phyloP scores from a whole-genome alignment of 2,329 filamentous ascomycete genomes.

The Ceratocystiopsis brevicomis region DNA sequence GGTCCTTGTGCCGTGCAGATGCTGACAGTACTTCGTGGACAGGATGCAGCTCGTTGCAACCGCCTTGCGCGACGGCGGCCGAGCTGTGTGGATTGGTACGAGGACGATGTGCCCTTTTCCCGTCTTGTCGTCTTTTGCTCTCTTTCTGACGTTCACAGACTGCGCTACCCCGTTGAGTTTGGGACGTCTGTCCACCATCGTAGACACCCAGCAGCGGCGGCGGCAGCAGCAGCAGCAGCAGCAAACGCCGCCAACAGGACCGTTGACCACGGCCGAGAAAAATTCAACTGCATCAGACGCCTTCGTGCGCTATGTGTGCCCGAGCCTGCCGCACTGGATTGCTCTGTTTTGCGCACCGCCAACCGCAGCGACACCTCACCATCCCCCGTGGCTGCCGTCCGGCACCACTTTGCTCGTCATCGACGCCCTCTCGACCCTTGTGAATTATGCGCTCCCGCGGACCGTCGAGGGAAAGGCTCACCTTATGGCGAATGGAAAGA shows the following conservation, averaged over 20 bases:
- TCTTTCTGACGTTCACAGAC: conserved; percentile 13
- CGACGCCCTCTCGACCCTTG: conserved; percentile 57
- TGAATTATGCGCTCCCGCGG: conserved; percentile 61
- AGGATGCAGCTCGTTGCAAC: conserved; percentile 40
- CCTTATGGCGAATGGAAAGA: conserved; percentile 8
- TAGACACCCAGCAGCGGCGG: conserved; percentile 9
- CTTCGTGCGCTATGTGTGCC: conserved; percentile 30
- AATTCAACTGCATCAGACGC: conserved; percentile 1
- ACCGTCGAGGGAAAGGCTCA: conserved; percentile 12
- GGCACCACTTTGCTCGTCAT: conserved; percentile 53
- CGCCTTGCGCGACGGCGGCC: conserved; percentile 38
- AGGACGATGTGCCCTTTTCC: too few relatives aligned
- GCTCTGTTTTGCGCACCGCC: conserved; percentile 55
- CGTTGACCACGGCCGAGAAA: too few relatives aligned
- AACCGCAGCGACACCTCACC: conserved; percentile 24
- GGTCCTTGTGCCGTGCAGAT: not conserved
- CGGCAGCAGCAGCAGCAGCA: not conserved
- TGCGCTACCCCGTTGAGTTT: conserved; percentile 27
- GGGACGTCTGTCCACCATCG: conserved; percentile 16
- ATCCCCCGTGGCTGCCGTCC: conserved; percentile 36
- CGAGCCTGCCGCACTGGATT: conserved; percentile 52
- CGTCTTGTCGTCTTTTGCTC: too few relatives aligned
- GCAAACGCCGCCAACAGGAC: too few relatives aligned
- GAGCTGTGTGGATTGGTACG: conserved; percentile 68
- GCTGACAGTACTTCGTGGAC: not conserved